Conservation (phyloP, 2,329 filamentous ascomycete species). For the Alternaria alternata region DNA sequence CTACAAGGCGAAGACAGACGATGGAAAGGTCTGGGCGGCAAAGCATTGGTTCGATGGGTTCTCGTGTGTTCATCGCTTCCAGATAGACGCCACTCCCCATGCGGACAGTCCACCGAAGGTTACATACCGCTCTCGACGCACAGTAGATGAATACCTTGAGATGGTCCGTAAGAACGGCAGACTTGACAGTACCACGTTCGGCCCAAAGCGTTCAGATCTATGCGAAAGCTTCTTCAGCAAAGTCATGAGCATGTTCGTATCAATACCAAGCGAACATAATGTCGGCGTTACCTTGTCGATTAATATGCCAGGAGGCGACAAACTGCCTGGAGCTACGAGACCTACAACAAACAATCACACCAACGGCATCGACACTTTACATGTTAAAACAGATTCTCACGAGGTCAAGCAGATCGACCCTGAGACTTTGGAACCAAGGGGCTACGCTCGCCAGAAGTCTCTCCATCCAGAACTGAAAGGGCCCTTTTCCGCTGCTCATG, state of each 20-base stretch:
- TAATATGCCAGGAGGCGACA: constrained; percentile 65
- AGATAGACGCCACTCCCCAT: constrained; percentile 62
- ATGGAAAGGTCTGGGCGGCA: constrained; percentile 66
- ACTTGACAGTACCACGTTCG: constrained; percentile 69
- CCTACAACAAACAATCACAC: constrained; percentile 36
- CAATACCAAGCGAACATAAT: constrained; percentile 57
- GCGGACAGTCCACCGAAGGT: constrained; percentile 56
- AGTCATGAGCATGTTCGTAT: constrained; percentile 68
- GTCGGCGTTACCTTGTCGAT: constrained; percentile 71
- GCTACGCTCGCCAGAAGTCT: constrained; percentile 64
- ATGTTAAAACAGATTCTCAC: constrained; percentile 67
- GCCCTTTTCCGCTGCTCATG: constrained; percentile 73
- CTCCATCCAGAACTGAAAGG: constrained; percentile 76
- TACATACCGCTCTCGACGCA: constrained; percentile 74
- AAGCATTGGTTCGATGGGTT: constrained; percentile 87
- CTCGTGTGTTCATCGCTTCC: constrained; percentile 74
- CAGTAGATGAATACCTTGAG: constrained; percentile 70
- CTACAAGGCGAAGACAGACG: constrained; percentile 67
- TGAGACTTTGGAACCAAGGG: constrained; percentile 75
- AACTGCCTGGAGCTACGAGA: constrained; percentile 20
- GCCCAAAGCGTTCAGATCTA: constrained; percentile 71
- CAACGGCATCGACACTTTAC: constrained; percentile 59
- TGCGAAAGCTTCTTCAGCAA: constrained; percentile 78
- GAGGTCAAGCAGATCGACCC: constrained; percentile 70
- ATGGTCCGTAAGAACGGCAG: constrained; percentile 68